Base-by-base conservation (phyloP, 2,329 filamentous ascomycete species). In the Aspergillus sp. region DNA sequence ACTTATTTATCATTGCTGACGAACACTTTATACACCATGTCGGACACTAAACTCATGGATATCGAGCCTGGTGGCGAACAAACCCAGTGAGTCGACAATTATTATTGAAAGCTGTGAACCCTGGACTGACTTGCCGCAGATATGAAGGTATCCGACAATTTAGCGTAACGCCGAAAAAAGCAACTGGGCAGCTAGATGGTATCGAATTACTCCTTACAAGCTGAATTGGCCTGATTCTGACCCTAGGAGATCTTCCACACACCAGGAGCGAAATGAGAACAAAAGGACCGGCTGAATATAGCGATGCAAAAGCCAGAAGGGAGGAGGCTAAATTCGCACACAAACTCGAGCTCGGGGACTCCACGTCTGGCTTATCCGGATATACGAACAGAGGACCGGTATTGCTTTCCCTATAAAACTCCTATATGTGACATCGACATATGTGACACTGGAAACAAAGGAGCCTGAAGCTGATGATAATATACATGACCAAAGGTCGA, bases 1-100 rank as follows among this genome's bases (percentile, higher is more conserved):
- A 50, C 13, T 43, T 31, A 28, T 19, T 34, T 13, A n/a, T 9
- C 22, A 19, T 50, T 22, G 9, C n/a, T 43, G 49, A 31, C 17
- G 19, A 4, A 47, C 15, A 19, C 22, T 23, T 22, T 46, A 11
- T n/a, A 30, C 43, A 66, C 22, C 9, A 86, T 86, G 84, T 81
- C 83, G 8, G 68, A 73, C 63, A 75, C 78, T 19, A 81, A 82
- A 65, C 77, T 88, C 47, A 84, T 89, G 81, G 81, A 86, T 67
- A 87, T 84, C 31, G 82, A 83, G 60, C 79, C 80, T 19, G 87
- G 87, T 69, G 87, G 87, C 66, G 85, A 89, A 73, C 81, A 81
- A 61, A 84, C 82, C 4, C 86, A 86, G 82, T 86, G 79, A 58
- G 77, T 55, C 19, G 54, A 25, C 22, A 31, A 38, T 13, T 3